Percentiles rank a stretch among this genome's conserved stretches.
phyloP scores from a whole-genome alignment of 306 rosid genomes.

The Begonia fuchsioides region DNA sequence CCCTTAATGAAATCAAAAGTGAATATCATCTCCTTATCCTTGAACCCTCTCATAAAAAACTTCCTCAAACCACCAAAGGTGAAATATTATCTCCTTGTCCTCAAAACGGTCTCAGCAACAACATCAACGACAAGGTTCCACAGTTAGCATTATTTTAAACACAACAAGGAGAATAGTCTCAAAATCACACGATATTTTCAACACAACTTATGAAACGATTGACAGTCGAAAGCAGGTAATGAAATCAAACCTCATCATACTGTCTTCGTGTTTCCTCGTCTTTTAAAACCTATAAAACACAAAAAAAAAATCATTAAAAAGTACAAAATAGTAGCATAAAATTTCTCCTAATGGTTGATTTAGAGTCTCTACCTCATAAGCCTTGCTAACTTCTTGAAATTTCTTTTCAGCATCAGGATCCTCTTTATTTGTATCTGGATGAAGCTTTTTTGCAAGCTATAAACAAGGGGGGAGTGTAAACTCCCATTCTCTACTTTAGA shows the following conservation, averaged over 20 bases:
- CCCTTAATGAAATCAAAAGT: too few relatives aligned
- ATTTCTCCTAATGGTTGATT: neutral
- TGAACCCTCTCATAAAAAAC: too few relatives aligned
- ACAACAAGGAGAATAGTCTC: too few relatives aligned
- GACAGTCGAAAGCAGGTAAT: neutral
- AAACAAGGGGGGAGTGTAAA: slow-evolving; percentile 4
- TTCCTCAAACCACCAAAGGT: too few relatives aligned
- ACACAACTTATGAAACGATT: too few relatives aligned
- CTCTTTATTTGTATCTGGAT: slow-evolving; percentile 87
- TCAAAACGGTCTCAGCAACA: too few relatives aligned
- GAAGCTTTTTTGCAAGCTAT: slow-evolving; percentile 91
- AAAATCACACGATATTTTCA: too few relatives aligned
- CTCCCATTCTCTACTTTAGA: too few relatives aligned
- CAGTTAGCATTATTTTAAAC: too few relatives aligned
- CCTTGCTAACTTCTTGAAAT: slow-evolving; percentile 84
- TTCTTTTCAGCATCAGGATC: slow-evolving; percentile 91
- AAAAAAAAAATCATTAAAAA: neutral
- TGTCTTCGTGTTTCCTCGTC: slow-evolving; percentile 67
- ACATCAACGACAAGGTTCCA: too few relatives aligned
- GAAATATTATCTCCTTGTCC: too few relatives aligned
- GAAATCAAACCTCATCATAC: slow-evolving; percentile 59
- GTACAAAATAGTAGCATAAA: neutral
- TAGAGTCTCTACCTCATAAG: slow-evolving; percentile 57
- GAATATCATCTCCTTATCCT: too few relatives aligned
- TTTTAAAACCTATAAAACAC: slow-evolving; percentile 66